Evolutionary conservation across 1,284 basidiomycete genomes (phyloP), one percentile per base, ranked within the genome.

Genomic region (Limonomyces culmigenus): DNA sequence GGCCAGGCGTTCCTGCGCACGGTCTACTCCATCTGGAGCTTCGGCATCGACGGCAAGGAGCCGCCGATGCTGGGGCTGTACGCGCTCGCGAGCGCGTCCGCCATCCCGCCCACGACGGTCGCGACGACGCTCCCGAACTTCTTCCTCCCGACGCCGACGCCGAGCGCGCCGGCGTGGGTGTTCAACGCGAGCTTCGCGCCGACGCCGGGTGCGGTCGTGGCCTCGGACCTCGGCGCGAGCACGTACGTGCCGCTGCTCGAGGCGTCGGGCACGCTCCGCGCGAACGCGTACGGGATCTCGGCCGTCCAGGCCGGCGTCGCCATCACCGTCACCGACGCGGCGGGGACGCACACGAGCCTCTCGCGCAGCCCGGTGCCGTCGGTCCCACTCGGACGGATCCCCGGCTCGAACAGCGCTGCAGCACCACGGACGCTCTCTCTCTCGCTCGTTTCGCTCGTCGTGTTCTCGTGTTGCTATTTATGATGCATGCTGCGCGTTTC

Each of bases 11-110:
- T 91, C 53, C 50, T 92, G 39, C 66, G 75, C 33, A 79, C 80
- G 2, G 79, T 87, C 0, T 91, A 91, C 52, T 75, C 77, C 3
- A 63, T 91, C 33, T 91, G 72, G 61, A 83, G 76, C 81, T 81
- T 10, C 15, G 30, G 30, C 8, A 32, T 32, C 15, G 8, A 10
- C 15, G 15, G 10, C 30, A 39, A 45, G 52, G 80, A 85, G 49
- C 59, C 75, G 4, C 80, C 80, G 10, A 60, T 77, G 54, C 70
- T 85, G 39, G 81, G 81, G 16, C 53, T 85, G 29, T 85, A 81
- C 47, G 54, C 74, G 17, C 55, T 75, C 30, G 48, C 50, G 21
- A 72, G 71, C 45, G 57, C 63, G 29, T 77, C 79, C 3, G 70
- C 72, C 2, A 77, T 75, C 0, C 53, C 85, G 34, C n/a, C n/a